phyloP scores from a whole-genome alignment of 78 protist genomes.

The Dictyostelium purpureum region DNA sequence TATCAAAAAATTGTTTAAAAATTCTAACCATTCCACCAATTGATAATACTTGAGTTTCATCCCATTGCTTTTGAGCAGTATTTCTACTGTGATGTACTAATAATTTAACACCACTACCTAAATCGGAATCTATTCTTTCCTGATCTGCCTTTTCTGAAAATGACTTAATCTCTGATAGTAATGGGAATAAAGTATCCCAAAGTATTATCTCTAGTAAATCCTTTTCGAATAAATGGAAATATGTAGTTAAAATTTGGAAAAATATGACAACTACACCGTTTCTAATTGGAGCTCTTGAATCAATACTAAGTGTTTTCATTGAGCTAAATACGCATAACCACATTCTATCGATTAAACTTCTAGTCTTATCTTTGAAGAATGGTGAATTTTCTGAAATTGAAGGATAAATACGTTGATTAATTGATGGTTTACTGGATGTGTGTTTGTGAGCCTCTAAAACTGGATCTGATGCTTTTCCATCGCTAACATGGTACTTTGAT shows the following conservation, averaged over 20 bases:
- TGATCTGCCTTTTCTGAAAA: slow-evolving; percentile 62
- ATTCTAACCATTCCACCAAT: slow-evolving; percentile 65
- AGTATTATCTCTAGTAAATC: slow-evolving; percentile 50
- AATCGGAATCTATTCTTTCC: slow-evolving; percentile 64
- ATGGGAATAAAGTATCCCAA: slow-evolving; percentile 61
- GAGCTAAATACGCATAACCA: slow-evolving; percentile 59
- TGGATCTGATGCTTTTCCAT: slow-evolving; percentile 29
- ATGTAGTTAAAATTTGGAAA: slow-evolving; percentile 37
- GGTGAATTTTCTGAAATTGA: slow-evolving; percentile 23
- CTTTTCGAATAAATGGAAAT: slow-evolving; percentile 48
- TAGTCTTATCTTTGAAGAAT: slow-evolving; percentile 9
- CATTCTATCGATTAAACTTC: slow-evolving; percentile 45
- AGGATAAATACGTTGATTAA: slow-evolving; percentile 21
- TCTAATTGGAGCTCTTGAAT: slow-evolving; percentile 55
- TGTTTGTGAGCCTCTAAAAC: not conserved
- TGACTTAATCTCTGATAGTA: slow-evolving; percentile 53
- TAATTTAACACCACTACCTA: slow-evolving; percentile 62
- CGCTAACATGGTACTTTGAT: slow-evolving; percentile 10
- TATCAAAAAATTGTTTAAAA: slow-evolving; percentile 48
- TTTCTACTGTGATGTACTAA: slow-evolving; percentile 78
- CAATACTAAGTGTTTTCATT: slow-evolving; percentile 41
- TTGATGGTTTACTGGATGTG: not conserved
- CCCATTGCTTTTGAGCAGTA: slow-evolving; percentile 82
- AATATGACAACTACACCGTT: slow-evolving; percentile 69
- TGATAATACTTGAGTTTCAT: slow-evolving; percentile 77